A percentile compares a stretch with the other conserved stretches of the same genome.
Conservation (phyloP, 345 rosid genomes). For the Sisymbrium altissimum region DNA sequence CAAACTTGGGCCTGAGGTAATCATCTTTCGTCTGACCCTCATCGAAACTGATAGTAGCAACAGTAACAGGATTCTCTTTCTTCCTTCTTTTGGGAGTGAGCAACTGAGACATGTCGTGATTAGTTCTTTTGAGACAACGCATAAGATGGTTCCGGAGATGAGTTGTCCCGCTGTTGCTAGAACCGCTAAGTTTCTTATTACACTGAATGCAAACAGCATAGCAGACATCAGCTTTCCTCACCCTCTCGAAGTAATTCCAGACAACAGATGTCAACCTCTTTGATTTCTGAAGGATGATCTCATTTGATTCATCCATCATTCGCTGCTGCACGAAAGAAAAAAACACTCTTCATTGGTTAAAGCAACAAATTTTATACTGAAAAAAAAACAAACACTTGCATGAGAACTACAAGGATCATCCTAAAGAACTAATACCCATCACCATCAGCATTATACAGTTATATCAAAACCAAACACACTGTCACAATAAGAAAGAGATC, state of each 20-base stretch:
- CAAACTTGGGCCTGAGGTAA: conserved; percentile 65
- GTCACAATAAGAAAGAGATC: too few relatives aligned
- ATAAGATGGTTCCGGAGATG: conserved; percentile 90
- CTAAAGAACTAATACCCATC: not conserved
- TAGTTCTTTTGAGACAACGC: conserved; percentile 85
- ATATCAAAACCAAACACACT: too few relatives aligned
- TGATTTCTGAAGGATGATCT: conserved; percentile 59
- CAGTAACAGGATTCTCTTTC: conserved; percentile 53
- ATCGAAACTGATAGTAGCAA: conserved; percentile 55
- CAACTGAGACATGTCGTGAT: conserved; percentile 82
- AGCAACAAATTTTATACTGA: conserved; percentile 11
- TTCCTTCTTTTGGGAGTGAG: conserved; percentile 73
- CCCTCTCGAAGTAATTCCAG: conserved; percentile 92
- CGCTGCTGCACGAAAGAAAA: not conserved
- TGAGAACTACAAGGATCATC: not conserved
- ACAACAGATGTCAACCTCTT: conserved; percentile 90
- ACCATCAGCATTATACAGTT: conserved; percentile 1
- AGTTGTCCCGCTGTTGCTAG: conserved; percentile 95
- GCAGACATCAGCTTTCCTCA: conserved; percentile 83
- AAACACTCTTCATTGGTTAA: conserved; percentile 26
- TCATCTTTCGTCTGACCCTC: conserved; percentile 78
- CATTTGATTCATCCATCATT: conserved; percentile 73
- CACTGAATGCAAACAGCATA: conserved; percentile 88
- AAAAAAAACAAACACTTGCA: not conserved
- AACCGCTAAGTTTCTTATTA: conserved; percentile 89